Evolutionary conservation across 73 alveolate species (phyloP).

Genomic region (Uronychia binucleata): DNA sequence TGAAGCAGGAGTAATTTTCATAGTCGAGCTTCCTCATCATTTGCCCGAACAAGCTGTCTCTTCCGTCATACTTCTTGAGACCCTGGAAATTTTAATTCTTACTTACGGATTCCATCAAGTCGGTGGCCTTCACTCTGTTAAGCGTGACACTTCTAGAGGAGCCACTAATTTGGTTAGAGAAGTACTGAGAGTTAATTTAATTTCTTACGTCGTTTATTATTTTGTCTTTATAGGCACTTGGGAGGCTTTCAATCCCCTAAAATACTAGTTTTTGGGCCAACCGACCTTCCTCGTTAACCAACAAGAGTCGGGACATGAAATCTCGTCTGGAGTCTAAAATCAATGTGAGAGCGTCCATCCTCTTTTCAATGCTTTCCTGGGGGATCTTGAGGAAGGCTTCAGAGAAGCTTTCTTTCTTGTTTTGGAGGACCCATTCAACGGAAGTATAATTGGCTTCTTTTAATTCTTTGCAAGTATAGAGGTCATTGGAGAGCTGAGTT

Average conservation of each 20-base stretch:
- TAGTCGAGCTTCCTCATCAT: conserved; percentile 26
- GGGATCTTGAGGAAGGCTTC: neutral
- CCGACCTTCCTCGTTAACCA: neutral
- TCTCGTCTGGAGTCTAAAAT: neutral
- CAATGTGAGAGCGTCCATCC: neutral
- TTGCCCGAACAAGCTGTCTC: conserved; percentile 68
- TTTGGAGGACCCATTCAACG: neutral
- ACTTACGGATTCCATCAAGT: neutral
- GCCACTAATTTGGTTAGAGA: neutral
- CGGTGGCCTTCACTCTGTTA: neutral
- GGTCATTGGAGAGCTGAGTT: neutral
- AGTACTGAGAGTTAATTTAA: neutral
- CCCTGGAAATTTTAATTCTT: neutral
- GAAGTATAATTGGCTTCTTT: neutral
- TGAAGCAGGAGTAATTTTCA: conserved; percentile 23
- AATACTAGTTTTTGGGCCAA: neutral
- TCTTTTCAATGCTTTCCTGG: neutral
- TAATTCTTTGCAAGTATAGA: neutral
- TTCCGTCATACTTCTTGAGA: conserved; percentile 21
- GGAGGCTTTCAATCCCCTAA: neutral
- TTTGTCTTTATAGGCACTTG: neutral
- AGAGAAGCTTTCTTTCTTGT: neutral
- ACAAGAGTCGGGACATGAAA: neutral
- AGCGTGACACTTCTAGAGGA: neutral
- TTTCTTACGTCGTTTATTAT: neutral